Evolutionary conservation across 1,284 basidiomycete genomes (phyloP).

Genomic region (Apiotrichum siamense): DNA sequence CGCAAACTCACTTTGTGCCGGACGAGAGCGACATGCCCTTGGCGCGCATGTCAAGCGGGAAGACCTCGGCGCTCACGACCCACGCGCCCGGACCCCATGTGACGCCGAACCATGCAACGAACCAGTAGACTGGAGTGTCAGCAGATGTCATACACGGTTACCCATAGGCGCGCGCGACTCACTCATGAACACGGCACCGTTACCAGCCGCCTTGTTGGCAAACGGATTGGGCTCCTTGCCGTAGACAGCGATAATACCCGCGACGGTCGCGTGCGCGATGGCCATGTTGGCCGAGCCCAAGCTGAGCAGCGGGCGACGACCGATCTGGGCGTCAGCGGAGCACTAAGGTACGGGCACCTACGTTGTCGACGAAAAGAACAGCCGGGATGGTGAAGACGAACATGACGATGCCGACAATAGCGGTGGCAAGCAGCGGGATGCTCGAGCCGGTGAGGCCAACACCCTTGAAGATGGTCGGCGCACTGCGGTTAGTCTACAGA

Average conservation of each 20-base stretch:
- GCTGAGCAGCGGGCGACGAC: slow-evolving; percentile 39
- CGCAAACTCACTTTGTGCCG: slow-evolving; percentile 29
- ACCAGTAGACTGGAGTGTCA: slow-evolving; percentile 30
- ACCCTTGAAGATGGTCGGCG: slow-evolving; percentile 9
- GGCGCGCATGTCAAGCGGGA: slow-evolving; percentile 45
- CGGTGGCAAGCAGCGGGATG: slow-evolving; percentile 64
- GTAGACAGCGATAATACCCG: slow-evolving; percentile 30
- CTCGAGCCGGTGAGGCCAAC: slow-evolving; percentile 47
- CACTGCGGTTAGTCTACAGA: background rate
- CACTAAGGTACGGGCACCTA: background rate
- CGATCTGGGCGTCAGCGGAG: slow-evolving; percentile 16
- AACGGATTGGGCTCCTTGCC: background rate
- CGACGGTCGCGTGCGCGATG: slow-evolving; percentile 41
- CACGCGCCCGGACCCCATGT: slow-evolving; percentile 41
- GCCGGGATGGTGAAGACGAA: slow-evolving; percentile 45
- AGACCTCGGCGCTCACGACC: slow-evolving; percentile 35
- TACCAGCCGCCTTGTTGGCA: slow-evolving; percentile 4
- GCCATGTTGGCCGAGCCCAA: background rate
- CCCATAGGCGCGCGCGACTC: background rate
- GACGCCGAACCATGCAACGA: slow-evolving; percentile 40
- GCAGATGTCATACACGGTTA: no score
- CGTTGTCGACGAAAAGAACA: slow-evolving; percentile 42
- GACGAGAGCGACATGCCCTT: slow-evolving; percentile 44
- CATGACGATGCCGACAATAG: slow-evolving; percentile 68
- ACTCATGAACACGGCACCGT: background rate